phyloP scores from a whole-genome alignment of 352 stramenopile species.

The Plasmopara halstedii region DNA sequence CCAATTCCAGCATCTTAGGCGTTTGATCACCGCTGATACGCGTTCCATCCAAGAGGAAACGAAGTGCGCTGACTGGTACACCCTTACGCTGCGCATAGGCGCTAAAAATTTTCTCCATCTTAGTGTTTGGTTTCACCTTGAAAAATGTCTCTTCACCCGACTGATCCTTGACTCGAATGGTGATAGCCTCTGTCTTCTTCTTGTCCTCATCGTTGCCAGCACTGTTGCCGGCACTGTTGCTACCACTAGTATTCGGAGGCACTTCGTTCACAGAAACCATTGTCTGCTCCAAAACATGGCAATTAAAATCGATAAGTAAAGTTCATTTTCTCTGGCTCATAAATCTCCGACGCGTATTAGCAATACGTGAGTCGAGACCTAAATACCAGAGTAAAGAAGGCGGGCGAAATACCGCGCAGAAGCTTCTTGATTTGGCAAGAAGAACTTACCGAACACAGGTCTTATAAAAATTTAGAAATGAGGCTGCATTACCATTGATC shows the following conservation, averaged over 20 bases:
- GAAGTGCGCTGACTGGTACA: conserved; percentile 81
- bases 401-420: too few species aligned
- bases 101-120: conserved; percentile 98
- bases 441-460: background rate
- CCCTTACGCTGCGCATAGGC: conserved; percentile 94
- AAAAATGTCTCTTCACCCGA: conserved; percentile 96
- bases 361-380: background rate
- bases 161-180: conserved; percentile 86
- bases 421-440: too few species aligned
- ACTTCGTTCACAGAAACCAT: conserved; percentile 56
- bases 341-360: background rate
- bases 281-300: conserved; percentile 4
- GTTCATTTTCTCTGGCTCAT: conserved; percentile 6
- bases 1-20: conserved; percentile 95
- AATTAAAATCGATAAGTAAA: conserved; percentile 5
- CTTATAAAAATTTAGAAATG: conserved; percentile 22
- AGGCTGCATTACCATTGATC: conserved; percentile 2
- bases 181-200: conserved; percentile 85
- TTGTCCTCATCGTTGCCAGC: conserved; percentile 44
- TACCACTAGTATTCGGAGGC: conserved; percentile 28
- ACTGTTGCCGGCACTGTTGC: conserved; percentile 1
- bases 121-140: conserved; percentile 98
- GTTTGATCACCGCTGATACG: conserved; percentile 92
- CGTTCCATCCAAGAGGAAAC: conserved; percentile 96
- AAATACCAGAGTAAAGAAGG: too few species aligned